Conservation (phyloP, 129 eudicot genomes). For the Arctium lappa region DNA sequence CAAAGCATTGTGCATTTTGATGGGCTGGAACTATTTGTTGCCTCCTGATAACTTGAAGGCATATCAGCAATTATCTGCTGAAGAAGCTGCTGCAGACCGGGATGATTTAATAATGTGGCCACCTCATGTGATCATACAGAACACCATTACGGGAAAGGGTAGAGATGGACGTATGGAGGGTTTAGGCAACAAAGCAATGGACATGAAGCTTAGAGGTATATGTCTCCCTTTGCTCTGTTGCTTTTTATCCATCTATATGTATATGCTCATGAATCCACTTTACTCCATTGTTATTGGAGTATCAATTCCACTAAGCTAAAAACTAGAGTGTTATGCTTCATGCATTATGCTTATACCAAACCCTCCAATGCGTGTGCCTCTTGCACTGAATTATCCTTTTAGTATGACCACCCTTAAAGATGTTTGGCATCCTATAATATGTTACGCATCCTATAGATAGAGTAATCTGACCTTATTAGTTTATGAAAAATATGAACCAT, state of each 20-base stretch:
- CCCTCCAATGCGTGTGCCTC: neutral
- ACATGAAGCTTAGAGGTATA: slow-evolving; percentile 84
- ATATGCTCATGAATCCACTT: neutral
- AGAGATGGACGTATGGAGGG: slow-evolving; percentile 93
- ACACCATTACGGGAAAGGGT: slow-evolving; percentile 79
- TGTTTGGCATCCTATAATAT: neutral
- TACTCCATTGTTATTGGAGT: neutral
- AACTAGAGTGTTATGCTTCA: neutral
- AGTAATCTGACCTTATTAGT: neutral
- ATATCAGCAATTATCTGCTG: slow-evolving; percentile 74
- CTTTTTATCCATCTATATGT: slow-evolving; percentile 5
- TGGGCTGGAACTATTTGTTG: slow-evolving; percentile 83
- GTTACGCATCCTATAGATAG: neutral
- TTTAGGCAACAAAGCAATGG: slow-evolving; percentile 91
- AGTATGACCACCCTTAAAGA: neutral
- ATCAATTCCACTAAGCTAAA: neutral
- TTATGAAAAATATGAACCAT: neutral
- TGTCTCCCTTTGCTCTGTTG: slow-evolving; percentile 10
- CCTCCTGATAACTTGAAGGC: slow-evolving; percentile 81
- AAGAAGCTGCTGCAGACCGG: slow-evolving; percentile 63
- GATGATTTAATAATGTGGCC: slow-evolving; percentile 95
- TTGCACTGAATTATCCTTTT: neutral
- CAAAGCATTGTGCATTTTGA: slow-evolving; percentile 84
- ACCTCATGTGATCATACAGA: slow-evolving; percentile 82
- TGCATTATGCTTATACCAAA: neutral